Evolutionary conservation across 2,329 filamentous ascomycete genomes (phyloP), one percentile per base, ranked within the genome.

Genomic region (Corinectria fuckeliana): DNA sequence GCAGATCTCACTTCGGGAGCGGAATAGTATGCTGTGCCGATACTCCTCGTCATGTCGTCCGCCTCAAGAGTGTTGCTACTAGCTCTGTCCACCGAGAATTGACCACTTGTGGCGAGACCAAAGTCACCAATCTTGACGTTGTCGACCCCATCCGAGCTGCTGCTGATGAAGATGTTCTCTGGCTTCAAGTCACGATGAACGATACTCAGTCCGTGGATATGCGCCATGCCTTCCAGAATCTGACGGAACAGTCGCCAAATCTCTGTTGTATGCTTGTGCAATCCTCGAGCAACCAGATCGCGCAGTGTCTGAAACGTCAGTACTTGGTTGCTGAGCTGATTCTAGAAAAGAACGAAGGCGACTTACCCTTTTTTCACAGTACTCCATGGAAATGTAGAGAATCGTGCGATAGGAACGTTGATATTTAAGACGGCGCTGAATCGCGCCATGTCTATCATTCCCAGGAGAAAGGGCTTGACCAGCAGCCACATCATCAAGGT

Each of bases 341-440:
- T 3, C 32, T 16, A 18, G 11, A 13, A 5, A 2, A 2, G 16
- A 10, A 10, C 14, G 8, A 18, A 30, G 3, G n/a, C 3, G 20
- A 77, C 84, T 75, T 78, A 90, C 88, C 66, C 91, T 87, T 72
- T 94, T 95, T 74, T 98, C 94, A 71, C 95, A 99, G 67, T 97
- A 96, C 73, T 99, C 95, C 95, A 99, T 99, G 61, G 96, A 95
- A 56, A 99, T 98, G 74, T 97, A 99, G 39, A 99, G 82, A 6
- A 93, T 89, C 0, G 90, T 93, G 51, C 85, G 86, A 60, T 85
- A 84, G 4, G 85, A 78, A 41, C 84, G 81, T 55, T 84, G 80
- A 39, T 77, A 77, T 44, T 80, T 60, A 60, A 74, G 63, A 56
- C 78, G 66, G 11, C 73, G 70, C 39, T 70, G 64, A 18, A 73